Evolutionary conservation across 768 basidiomycete genomes (phyloP), one percentile per base, ranked within the genome.

Genomic region (Cubamyces sp.): DNA sequence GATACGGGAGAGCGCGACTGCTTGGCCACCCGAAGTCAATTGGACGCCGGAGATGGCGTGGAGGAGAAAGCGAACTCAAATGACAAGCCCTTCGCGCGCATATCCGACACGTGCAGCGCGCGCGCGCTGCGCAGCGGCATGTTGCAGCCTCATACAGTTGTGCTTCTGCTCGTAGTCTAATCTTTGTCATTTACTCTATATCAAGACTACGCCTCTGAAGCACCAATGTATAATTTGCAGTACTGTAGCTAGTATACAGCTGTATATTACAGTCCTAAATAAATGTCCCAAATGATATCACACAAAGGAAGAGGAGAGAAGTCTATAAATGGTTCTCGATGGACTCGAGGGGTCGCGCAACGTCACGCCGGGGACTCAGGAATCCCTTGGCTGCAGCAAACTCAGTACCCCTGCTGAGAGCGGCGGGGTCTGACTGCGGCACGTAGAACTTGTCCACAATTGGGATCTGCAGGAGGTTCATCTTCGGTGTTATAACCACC

Each of bases 401-500:
- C 55, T 92, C 92, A 5, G 84, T 90, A 12, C 82, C 85, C 26
- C 95, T 85, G 39, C 80, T 79, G 21, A 81, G 79, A 5, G 85
- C 82, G 14, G 87, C 86, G 30, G 92, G 90, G 69, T 93, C 91
- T 0, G 91, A 89, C 1, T 91, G 90, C 1, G 89, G 82, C n/a
- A 95, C 92, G 74, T 92, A 94, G 76, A 87, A 96, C 73, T 94
- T 88, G 80, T 98, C 95, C 47, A 92, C 78, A 70, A 98, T 97
- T 2, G 96, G 96, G 66, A 96, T 92, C 73, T 96, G 94, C 19
- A 98, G 79, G 25, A 97, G 74, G 71, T 98, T 98, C 86, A 96
- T 94, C 80, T 94, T 94, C 41, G 92, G 92, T 0, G 96, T 98
- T 67, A 98, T 91, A 51, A 97, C 87, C 23, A 94, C 88, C 89